Conservation (phyloP, 139 green algal species). For the Chara braunii region DNA sequence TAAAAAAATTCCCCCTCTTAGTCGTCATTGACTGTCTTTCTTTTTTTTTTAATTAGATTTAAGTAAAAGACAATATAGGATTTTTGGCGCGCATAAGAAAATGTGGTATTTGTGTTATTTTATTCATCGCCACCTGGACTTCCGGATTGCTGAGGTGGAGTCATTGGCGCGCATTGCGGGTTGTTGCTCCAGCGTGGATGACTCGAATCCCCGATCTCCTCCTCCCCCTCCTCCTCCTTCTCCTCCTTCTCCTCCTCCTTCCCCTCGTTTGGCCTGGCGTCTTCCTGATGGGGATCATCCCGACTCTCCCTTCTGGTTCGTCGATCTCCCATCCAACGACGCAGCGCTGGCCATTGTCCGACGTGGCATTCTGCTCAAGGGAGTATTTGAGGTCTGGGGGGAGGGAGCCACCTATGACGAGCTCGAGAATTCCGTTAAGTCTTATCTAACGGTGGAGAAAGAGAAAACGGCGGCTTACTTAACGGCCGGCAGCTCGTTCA, state of each 20-base stretch:
- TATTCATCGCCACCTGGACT: slow-evolving; percentile 32
- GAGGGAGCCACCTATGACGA: slow-evolving; percentile 12
- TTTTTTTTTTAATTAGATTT: neutral
- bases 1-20: neutral
- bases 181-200: neutral
- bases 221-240: neutral
- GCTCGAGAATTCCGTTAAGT: neutral
- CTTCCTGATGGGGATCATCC: slow-evolving; percentile 17
- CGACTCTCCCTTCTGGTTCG: slow-evolving; percentile 35
- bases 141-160: slow-evolving; percentile 31
- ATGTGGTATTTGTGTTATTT: slow-evolving; percentile 39
- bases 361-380: slow-evolving; percentile 31
- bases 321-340: slow-evolving; percentile 31
- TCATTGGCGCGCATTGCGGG: slow-evolving; percentile 17
- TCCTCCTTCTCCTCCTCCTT: no score
- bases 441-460: neutral
- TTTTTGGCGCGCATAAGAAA: neutral
- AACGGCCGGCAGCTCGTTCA: slow-evolving; percentile 21
- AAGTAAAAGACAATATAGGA: neutral
- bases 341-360: slow-evolving; percentile 4
- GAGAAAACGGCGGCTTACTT: slow-evolving; percentile 16
- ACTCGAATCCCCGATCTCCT: neutral
- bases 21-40: no score
- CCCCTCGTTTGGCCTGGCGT: slow-evolving; percentile 10
- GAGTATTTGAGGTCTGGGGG: slow-evolving; percentile 34